Conservation (phyloP, 2,329 filamentous ascomycete species). For the Metarhizium anisopliae region DNA sequence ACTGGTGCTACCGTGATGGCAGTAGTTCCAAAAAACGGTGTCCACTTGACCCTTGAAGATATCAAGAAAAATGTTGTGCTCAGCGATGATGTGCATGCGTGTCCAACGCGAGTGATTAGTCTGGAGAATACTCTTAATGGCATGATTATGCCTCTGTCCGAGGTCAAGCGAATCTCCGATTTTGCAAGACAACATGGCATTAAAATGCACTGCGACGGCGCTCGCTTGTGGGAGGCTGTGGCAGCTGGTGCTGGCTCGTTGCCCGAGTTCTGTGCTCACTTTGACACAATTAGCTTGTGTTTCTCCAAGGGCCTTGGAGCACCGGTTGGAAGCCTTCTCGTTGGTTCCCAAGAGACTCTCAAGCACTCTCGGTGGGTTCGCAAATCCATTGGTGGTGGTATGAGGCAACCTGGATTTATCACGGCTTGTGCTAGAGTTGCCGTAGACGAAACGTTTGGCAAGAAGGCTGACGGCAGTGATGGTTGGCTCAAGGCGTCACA, state of each 20-base stretch:
- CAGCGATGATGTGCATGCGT: conserved; percentile 63
- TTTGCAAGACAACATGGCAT: conserved; percentile 60
- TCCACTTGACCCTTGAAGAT: conserved; percentile 70
- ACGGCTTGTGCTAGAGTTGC: conserved; percentile 64
- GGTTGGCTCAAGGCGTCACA: conserved; percentile 55
- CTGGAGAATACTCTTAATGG: conserved; percentile 83
- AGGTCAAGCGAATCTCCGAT: conserved; percentile 57
- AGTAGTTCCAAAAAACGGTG: conserved; percentile 60
- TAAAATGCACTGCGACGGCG: conserved; percentile 69
- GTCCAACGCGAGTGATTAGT: conserved; percentile 72
- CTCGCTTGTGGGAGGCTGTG: conserved; percentile 74
- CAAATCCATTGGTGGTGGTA: conserved; percentile 68
- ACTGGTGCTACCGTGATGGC: conserved; percentile 62
- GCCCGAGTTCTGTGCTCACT: conserved; percentile 55
- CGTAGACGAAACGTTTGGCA: conserved; percentile 41
- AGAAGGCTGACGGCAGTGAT: conserved; percentile 27
- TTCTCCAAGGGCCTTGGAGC: conserved; percentile 79
- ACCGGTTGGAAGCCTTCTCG: conserved; percentile 68
- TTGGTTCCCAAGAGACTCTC: conserved; percentile 35
- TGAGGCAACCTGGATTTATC: conserved; percentile 64
- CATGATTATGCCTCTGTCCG: conserved; percentile 65
- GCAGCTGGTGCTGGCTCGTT: conserved; percentile 59
- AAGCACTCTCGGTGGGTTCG: conserved; percentile 36
- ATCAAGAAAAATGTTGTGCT: conserved; percentile 56
- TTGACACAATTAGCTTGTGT: conserved; percentile 69